Conservation (phyloP, 2,329 filamentous ascomycete genomes). For the Penicillium sp. region DNA sequence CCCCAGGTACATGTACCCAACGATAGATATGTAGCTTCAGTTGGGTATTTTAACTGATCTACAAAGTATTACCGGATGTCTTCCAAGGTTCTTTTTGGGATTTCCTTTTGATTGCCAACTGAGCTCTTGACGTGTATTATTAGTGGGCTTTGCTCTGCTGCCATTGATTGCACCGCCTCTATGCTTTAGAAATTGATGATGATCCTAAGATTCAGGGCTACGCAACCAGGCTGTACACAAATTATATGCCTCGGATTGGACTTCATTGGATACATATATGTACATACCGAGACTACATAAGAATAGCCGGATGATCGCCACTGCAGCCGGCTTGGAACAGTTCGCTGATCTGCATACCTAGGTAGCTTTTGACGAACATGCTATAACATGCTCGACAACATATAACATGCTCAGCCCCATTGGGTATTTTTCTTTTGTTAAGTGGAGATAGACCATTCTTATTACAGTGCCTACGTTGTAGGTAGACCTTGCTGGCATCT, state of each 20-base stretch:
- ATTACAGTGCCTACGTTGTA: not conserved
- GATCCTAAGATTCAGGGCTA: not conserved
- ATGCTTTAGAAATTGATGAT: not conserved
- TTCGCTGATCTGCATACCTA: not conserved
- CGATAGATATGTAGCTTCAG: not conserved
- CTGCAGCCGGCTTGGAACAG: not conserved
- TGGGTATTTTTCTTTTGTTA: not conserved
- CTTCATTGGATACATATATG: not conserved
- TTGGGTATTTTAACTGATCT: not conserved
- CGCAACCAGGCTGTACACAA: not conserved
- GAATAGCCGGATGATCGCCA: not conserved
- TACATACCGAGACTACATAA: not conserved
- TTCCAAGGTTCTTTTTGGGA: not conserved
- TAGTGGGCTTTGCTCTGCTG: not conserved
- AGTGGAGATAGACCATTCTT: not conserved
- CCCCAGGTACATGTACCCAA: not conserved
- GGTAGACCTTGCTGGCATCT: not conserved
- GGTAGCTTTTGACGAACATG: not conserved
- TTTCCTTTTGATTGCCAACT: not conserved
- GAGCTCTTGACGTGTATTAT: not conserved
- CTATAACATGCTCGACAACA: too few species aligned
- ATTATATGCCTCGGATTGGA: not conserved
- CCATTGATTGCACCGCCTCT: not conserved
- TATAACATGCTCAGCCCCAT: not conserved
- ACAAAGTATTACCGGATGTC: not conserved